Conservation (phyloP, 805 yeast genomes). For the Vanderwaltozyma polyspora region DNA sequence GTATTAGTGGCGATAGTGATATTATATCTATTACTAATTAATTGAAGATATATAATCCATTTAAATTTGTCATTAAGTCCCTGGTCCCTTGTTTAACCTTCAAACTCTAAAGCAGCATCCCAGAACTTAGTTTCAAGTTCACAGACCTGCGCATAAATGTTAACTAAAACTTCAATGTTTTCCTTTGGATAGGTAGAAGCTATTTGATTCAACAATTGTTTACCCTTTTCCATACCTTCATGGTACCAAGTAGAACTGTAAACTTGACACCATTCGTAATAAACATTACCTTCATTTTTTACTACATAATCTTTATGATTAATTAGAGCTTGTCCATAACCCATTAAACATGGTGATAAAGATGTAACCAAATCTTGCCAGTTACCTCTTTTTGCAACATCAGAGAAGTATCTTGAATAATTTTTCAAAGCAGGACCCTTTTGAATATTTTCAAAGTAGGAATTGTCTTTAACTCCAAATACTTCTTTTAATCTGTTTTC, state of each 20-base stretch:
- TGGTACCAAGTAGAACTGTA: constrained; percentile 50
- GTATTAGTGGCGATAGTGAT: no score
- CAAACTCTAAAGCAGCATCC: constrained; percentile 35
- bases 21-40: neutral
- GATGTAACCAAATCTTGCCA: constrained; percentile 59
- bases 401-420: constrained; percentile 50
- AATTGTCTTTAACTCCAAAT: constrained; percentile 30
- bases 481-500: constrained; percentile 35
- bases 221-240: constrained; percentile 43
- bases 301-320: constrained; percentile 26
- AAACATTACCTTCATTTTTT: constrained; percentile 16
- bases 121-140: constrained; percentile 57
- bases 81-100: neutral
- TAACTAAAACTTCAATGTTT: constrained; percentile 41
- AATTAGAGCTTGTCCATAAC: constrained; percentile 50
- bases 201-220: constrained; percentile 34
- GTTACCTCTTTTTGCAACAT: constrained; percentile 42
- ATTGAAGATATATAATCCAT: neutral
- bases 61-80: neutral
- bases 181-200: constrained; percentile 31
- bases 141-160: constrained; percentile 50
- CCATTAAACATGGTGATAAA: constrained; percentile 64
- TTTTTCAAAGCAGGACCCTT: constrained; percentile 48
- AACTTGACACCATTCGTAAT: constrained; percentile 48
- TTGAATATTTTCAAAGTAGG: constrained; percentile 34